Conservation (phyloP, 441 rosid genomes). For the Flueggea neowawraea region DNA sequence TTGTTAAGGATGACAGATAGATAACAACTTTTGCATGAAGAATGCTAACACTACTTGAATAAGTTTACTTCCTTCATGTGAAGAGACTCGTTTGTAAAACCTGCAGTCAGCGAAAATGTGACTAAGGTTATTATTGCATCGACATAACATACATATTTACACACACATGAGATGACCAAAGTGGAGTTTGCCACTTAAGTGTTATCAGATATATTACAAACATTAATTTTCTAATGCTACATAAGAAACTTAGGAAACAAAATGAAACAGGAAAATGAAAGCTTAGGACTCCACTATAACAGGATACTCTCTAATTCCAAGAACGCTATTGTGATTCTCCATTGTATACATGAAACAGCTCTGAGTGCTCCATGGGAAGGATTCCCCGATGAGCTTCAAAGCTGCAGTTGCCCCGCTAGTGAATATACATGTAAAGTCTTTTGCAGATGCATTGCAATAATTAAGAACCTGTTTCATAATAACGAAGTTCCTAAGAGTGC, state of each 20-base stretch:
- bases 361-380: constrained; percentile 77
- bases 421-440: constrained; percentile 81
- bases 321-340: constrained; percentile 98
- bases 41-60: no score
- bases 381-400: constrained; percentile 84
- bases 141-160: no score
- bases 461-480: constrained; percentile 65
- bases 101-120: no score
- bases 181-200: no score
- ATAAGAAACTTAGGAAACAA: no score
- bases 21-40: no score
- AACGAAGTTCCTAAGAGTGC: not conserved
- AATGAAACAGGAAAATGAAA: not conserved
- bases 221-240: no score
- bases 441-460: constrained; percentile 79
- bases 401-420: constrained; percentile 98
- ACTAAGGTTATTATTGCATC: no score
- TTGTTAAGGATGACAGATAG: constrained; percentile 20
- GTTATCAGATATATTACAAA: no score
- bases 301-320: constrained; percentile 99
- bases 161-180: no score
- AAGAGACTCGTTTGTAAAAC: no score
- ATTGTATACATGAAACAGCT: constrained; percentile 76
- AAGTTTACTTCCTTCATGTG: no score
- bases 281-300: not conserved